Conservation (phyloP, 1,139 yeast genomes). For the Scheffersomyces lignicola region DNA sequence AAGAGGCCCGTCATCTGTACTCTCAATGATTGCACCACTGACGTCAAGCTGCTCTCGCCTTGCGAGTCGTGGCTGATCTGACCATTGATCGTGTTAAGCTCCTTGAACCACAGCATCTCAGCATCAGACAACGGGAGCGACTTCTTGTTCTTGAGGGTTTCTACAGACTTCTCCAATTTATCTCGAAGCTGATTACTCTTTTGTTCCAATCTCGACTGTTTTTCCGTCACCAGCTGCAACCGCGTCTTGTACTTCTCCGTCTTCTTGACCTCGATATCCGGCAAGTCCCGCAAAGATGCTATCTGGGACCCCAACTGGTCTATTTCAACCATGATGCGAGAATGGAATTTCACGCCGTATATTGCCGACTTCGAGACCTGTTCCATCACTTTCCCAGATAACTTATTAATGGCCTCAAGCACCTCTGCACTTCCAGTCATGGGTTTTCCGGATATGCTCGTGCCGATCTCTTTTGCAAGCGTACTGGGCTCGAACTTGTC, state of each 20-base stretch:
- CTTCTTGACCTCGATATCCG: conserved; percentile 8
- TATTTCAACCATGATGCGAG: conserved; percentile 22
- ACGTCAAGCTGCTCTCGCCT: conserved; percentile 9
- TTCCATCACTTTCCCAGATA: conserved; percentile 19
- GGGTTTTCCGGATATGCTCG: background rate
- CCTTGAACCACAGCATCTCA: conserved; percentile 40
- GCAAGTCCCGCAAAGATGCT: conserved; percentile 15
- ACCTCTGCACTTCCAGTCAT: conserved; percentile 1
- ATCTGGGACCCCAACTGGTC: conserved; percentile 26
- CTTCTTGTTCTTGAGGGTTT: conserved; percentile 18
- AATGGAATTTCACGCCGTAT: conserved; percentile 22
- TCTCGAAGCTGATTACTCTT: conserved; percentile 23
- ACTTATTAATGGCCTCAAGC: conserved; percentile 14
- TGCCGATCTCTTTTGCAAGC: conserved; percentile 41
- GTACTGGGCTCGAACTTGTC: conserved; percentile 49
- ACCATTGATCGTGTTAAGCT: conserved; percentile 28
- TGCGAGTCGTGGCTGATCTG: conserved; percentile 11
- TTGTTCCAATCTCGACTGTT: conserved; percentile 23
- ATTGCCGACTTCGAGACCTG: conserved; percentile 20
- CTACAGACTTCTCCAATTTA: conserved; percentile 23
- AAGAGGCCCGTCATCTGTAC: conserved; percentile 17
- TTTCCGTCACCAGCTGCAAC: conserved; percentile 15
- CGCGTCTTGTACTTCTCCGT: conserved; percentile 13
- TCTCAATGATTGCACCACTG: conserved; percentile 13
- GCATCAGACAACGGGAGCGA: conserved; percentile 34